A percentile compares a stretch with the other conserved stretches of the same genome.
phyloP scores from a whole-genome alignment of 78 protist species.

The Tieghemostelium lacteum region DNA sequence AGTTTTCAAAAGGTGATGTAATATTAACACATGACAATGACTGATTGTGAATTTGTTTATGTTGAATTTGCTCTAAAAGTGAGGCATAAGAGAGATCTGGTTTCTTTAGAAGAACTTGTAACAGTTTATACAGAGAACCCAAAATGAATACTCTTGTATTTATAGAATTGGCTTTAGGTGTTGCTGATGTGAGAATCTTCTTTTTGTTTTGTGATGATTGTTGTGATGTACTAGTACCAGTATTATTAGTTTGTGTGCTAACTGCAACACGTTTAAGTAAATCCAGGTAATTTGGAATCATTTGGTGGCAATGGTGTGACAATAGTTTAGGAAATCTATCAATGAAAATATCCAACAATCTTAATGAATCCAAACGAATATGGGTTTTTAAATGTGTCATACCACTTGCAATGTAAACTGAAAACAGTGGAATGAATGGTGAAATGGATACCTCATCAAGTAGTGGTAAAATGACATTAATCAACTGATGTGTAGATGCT shows the following conservation, averaged over 20 bases:
- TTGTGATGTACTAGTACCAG: not conserved
- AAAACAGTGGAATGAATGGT: conserved; percentile 77
- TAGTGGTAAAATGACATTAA: conserved; percentile 17
- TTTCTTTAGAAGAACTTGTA: not conserved
- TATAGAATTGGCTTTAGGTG: conserved; percentile 3
- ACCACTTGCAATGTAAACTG: conserved; percentile 66
- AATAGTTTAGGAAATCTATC: conserved; percentile 56
- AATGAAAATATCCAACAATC: conserved; percentile 65
- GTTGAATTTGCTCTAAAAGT: not conserved
- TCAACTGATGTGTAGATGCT: conserved; percentile 9
- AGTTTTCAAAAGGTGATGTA: not conserved
- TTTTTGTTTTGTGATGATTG: not conserved
- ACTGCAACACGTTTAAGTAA: conserved; percentile 28
- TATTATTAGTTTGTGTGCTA: not conserved
- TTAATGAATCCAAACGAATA: conserved; percentile 77
- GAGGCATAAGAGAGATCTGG: conserved; percentile 14
- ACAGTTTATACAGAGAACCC: conserved; percentile 3
- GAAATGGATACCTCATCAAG: conserved; percentile 34
- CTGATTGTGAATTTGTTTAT: not conserved
- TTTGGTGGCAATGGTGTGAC: conserved; percentile 33
- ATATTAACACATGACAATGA: not conserved
- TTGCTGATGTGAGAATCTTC: not conserved
- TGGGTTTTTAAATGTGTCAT: conserved; percentile 75
- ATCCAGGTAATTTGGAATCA: conserved; percentile 64
- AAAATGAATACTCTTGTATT: conserved; percentile 33